Percentiles rank a stretch among this genome's conserved stretches.
Evolutionary conservation across 495 filamentous ascomycete species (phyloP).

Genomic region (Clavariopsis aquatica): DNA sequence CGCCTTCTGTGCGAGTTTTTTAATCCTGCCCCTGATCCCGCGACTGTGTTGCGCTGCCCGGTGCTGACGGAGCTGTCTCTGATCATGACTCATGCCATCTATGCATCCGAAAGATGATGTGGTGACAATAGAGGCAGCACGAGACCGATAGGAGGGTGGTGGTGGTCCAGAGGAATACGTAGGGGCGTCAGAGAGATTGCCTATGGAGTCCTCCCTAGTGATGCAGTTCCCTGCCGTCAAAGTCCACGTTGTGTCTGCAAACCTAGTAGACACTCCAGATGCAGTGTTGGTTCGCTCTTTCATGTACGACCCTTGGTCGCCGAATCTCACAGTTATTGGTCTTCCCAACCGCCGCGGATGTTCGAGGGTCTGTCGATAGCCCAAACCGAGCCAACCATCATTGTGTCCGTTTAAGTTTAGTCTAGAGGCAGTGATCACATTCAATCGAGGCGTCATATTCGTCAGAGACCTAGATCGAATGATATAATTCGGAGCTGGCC

Average conservation of each 20-base stretch:
- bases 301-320: constrained; percentile 12
- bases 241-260: neutral
- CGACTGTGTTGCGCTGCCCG: constrained; percentile 17
- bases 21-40: constrained; percentile 19
- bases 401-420: too few species aligned
- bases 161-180: constrained; percentile 29
- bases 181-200: constrained; percentile 30
- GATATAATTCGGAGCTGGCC: neutral
- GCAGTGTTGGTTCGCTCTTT: constrained; percentile 18
- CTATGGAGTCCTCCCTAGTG: constrained; percentile 30
- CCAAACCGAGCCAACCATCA: constrained; percentile 2
- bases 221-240: neutral
- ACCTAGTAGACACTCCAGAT: neutral
- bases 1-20: constrained; percentile 21
- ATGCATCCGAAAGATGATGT: constrained; percentile 36
- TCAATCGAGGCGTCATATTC: neutral
- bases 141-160: constrained; percentile 34
- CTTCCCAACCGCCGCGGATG: neutral
- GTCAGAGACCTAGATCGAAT: constrained; percentile 5
- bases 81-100: constrained; percentile 27
- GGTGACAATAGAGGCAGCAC: constrained; percentile 24
- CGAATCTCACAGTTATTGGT: constrained; percentile 3
- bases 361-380: neutral
- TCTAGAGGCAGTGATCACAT: neutral
- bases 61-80: constrained; percentile 22